These are phyloP conservation scores for Fraxinus latifolia DNA, from an alignment of 305 asterid species.

Conservation along the genomic window DNA sequence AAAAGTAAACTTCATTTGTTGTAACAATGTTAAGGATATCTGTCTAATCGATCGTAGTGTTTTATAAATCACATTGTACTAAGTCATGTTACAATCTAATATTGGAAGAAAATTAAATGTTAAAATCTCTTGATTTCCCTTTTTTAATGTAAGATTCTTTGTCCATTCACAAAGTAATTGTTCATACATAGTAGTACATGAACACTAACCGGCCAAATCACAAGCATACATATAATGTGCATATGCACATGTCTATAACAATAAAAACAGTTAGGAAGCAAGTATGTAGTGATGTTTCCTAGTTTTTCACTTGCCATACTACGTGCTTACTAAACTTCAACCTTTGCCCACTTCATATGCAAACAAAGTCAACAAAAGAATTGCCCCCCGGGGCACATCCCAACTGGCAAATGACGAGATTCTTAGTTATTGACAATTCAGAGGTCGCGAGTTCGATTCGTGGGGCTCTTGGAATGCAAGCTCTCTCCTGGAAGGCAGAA, in stretches of 20 bases:
- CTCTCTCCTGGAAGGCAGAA: too few relatives aligned
- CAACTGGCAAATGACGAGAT: too few relatives aligned
- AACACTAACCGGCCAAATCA: constrained; percentile 4
- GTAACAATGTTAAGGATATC: not conserved
- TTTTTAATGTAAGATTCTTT: constrained; percentile 25
- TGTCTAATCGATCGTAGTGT: not conserved
- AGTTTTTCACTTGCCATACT: not conserved
- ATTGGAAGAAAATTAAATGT: not conserved
- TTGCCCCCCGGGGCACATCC: too few relatives aligned
- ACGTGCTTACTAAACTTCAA: not conserved
- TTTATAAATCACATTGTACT: not conserved
- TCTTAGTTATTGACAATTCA: too few relatives aligned
- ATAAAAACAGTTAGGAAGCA: constrained; percentile 6
- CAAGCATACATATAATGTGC: constrained; percentile 33
- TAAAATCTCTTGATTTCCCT: not conserved
- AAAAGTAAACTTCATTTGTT: too few relatives aligned
- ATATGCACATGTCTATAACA: constrained; percentile 34
- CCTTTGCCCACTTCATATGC: not conserved
- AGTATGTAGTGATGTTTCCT: not conserved
- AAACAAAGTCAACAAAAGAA: not conserved
- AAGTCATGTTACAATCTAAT: not conserved
- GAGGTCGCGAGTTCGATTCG: too few relatives aligned
- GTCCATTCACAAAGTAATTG: constrained; percentile 26
- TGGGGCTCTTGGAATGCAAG: too few relatives aligned
- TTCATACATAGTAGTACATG: constrained; percentile 23